Base-by-base conservation (phyloP, 2,329 filamentous ascomycete species). In the Verticillium nonalfalfae region DNA sequence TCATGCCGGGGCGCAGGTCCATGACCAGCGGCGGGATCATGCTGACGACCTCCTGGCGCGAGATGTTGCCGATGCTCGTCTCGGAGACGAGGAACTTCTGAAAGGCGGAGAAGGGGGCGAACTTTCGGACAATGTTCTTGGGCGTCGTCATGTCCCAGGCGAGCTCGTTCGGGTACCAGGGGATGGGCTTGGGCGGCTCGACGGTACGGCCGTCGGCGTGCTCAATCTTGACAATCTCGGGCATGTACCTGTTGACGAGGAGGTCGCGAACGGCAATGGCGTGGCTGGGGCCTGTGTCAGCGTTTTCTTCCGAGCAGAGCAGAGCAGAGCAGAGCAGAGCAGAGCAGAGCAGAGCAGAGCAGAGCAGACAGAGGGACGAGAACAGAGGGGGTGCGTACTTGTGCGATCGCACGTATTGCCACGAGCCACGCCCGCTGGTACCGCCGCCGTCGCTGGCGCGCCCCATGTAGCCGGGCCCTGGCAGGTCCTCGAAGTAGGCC, bases 131-230 rank as follows among this genome's bases (percentile, higher is more conserved):
- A 66, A 98, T 89, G 72, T 96, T 93, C 83, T 98, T 99, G 65
- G 95, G 92, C 6, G 94, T 98, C 56, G 93, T 97, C 93, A 98
- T 98, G 76, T 88, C 93, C 90, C 96, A 99, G 58, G 95, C 95
- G 64, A 99, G 87, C 71, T 91, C 86, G 72, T 98, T 93, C 52
- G 95, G 95, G 74, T 97, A 99, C 92, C 94, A 98, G 36, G 87
- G 80, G 61, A 99, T 89, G 1, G 91, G 85, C 72, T 86, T 82
- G 10, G 95, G 95, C 13, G 95, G 87, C 64, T 93, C 87, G 67
- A 98, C 93, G 14, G 84, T 82, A 69, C 89, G 83, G 70, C 90
- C 94, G 75, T 99, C 92, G 71, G 88, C 86, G 74, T 91, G 85
- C 71, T 91, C 85, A 72, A 97, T 95, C 62, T 88, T 87, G 59